phyloP scores from a whole-genome alignment of 1,284 basidiomycete species.

The Meira nashicola region DNA sequence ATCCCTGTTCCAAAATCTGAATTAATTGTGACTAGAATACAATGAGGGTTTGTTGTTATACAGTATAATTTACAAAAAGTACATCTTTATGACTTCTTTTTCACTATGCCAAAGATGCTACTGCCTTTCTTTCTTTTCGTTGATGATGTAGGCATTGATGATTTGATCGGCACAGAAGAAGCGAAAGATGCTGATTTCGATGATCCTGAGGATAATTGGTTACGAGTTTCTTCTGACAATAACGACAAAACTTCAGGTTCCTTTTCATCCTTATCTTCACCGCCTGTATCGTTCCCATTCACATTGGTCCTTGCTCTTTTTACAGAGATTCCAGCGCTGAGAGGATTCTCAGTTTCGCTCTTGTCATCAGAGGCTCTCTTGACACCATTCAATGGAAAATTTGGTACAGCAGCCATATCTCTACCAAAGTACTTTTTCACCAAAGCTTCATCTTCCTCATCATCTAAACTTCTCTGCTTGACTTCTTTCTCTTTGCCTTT shows the following conservation, averaged over 20 bases:
- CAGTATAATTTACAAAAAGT: too few relatives aligned
- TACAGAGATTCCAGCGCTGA: background rate
- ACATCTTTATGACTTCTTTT: slow-evolving; percentile 26
- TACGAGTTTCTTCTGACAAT: slow-evolving; percentile 22
- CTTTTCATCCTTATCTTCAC: slow-evolving; percentile 21
- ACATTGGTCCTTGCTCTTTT: slow-evolving; percentile 15
- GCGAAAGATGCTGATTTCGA: background rate
- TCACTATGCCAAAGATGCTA: slow-evolving; percentile 48
- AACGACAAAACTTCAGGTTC: slow-evolving; percentile 24
- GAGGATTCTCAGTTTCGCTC: slow-evolving; percentile 5
- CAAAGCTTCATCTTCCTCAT: slow-evolving; percentile 86
- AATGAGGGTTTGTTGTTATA: too few relatives aligned
- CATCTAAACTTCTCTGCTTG: slow-evolving; percentile 58
- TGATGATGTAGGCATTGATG: slow-evolving; percentile 15
- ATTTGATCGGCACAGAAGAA: background rate
- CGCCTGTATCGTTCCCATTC: slow-evolving; percentile 15
- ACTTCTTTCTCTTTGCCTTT: slow-evolving; percentile 24
- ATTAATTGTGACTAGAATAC: too few relatives aligned
- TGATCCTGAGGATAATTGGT: slow-evolving; percentile 14
- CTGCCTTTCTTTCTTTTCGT: slow-evolving; percentile 37
- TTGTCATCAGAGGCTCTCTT: slow-evolving; percentile 15
- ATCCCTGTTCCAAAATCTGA: too few relatives aligned
- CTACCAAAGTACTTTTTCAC: slow-evolving; percentile 81
- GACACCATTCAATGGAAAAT: too few relatives aligned
- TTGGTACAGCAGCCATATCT: slow-evolving; percentile 25